A percentile compares a stretch with the other conserved stretches of the same genome.
These are phyloP conservation scores for Agmasoma carcini DNA, from an alignment of 371 early-diverging fungal species.

Conservation along the genomic window DNA sequence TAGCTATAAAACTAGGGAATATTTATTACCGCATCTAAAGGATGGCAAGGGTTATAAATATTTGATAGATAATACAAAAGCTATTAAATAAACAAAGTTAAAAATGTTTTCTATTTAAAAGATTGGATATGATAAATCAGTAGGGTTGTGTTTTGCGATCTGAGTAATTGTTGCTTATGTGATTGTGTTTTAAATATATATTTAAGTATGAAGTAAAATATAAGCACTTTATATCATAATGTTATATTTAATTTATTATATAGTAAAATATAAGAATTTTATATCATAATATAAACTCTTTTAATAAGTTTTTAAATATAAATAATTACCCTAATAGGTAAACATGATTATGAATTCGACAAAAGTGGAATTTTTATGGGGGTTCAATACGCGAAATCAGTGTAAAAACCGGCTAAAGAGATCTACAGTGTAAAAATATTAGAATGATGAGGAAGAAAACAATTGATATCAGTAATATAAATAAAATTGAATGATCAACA, in stretches of 20 bases:
- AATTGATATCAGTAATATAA: no score
- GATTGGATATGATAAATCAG: no score
- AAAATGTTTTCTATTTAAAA: no score
- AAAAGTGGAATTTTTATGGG: no score
- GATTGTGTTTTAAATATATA: no score
- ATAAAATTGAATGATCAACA: no score
- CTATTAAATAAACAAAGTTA: conserved; percentile 1
- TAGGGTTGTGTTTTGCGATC: no score
- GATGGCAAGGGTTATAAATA: conserved; percentile 9
- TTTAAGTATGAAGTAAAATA: no score
- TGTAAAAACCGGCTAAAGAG: not conserved
- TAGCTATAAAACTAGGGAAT: conserved; percentile 6
- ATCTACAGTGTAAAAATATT: not conserved
- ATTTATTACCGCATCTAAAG: conserved; percentile 1
- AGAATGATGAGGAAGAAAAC: no score
- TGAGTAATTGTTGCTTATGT: no score
- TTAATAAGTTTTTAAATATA: not conserved
- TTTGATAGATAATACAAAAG: conserved; percentile 22
- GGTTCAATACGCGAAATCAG: no score
- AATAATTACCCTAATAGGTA: not conserved
- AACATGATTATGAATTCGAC: not conserved
- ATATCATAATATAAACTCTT: not conserved
- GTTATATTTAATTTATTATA: not conserved
- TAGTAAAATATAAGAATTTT: not conserved
- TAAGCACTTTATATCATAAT: not conserved